phyloP scores from a whole-genome alignment of 768 basidiomycete species.

The Lentinula sp. region DNA sequence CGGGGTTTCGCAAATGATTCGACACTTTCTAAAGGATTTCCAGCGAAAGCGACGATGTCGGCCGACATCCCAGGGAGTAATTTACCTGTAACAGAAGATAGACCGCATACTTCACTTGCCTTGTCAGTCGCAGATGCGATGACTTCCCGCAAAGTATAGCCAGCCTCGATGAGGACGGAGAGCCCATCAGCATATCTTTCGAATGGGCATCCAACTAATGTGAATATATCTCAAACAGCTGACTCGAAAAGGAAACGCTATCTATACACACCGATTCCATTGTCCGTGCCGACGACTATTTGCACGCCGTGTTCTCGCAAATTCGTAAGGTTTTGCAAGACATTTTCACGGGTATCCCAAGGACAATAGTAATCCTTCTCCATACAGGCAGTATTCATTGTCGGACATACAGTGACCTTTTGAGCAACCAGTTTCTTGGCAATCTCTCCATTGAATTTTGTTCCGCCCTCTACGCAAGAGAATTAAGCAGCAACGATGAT shows the following conservation, averaged over 20 bases:
- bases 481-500: not conserved
- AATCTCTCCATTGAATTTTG: conserved; percentile 2
- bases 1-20: not conserved
- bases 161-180: conserved; percentile 4
- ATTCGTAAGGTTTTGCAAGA: not conserved
- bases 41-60: conserved; percentile 5
- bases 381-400: conserved; percentile 8
- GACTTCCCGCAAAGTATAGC: conserved; percentile 4
- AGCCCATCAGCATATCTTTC: conserved; percentile 8
- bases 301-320: conserved; percentile 2
- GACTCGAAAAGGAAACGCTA: not conserved
- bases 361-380: conserved; percentile 6
- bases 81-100: conserved; percentile 1
- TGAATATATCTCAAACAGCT: not conserved
- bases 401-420: conserved; percentile 6
- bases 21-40: conserved; percentile 6
- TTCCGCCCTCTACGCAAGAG: conserved; percentile 4
- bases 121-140: conserved; percentile 5
- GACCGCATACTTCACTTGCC: conserved; percentile 4
- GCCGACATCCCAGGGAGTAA: conserved; percentile 2
- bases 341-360: conserved; percentile 6
- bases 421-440: conserved; percentile 3
- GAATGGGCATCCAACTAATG: conserved; percentile 1
- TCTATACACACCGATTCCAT: conserved; percentile 5
- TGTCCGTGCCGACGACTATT: conserved; percentile 5